These are phyloP conservation scores for Colletotrichum aenigma DNA, from an alignment of 2,329 filamentous ascomycete genomes.

Conservation along the genomic window DNA sequence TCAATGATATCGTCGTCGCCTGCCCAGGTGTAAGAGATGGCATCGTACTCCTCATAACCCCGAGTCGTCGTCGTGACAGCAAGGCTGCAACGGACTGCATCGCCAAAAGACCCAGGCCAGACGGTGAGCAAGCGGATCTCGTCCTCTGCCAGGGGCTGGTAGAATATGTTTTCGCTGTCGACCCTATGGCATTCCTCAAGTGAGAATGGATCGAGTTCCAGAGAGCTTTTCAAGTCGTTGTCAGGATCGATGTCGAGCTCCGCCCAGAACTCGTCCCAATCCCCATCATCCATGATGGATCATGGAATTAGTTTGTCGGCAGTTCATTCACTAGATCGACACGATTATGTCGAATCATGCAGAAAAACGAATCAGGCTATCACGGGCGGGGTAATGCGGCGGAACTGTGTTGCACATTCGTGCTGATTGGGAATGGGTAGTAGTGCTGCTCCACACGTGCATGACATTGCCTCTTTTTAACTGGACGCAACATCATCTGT, in stretches of 20 bases:
- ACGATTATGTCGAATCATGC: not conserved
- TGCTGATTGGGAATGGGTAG: not conserved
- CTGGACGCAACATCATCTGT: not conserved
- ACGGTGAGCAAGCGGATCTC: not conserved
- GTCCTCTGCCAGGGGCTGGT: not conserved
- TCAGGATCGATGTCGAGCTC: not conserved
- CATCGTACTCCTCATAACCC: constrained; percentile 28
- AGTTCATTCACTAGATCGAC: not conserved
- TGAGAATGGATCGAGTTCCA: not conserved
- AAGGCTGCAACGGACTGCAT: not conserved
- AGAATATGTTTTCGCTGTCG: not conserved
- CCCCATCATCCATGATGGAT: not conserved
- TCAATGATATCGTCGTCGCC: constrained; percentile 12
- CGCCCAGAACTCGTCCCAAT: not conserved
- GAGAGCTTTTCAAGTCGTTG: not conserved
- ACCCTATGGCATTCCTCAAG: not conserved
- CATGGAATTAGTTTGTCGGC: not conserved
- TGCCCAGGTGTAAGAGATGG: constrained; percentile 43
- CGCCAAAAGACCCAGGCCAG: not conserved
- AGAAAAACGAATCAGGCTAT: not conserved
- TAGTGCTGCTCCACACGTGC: not conserved
- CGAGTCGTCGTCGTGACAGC: not conserved
- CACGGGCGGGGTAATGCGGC: not conserved
- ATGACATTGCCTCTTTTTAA: not conserved
- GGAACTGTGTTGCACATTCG: not conserved